Evolutionary conservation across 257 asterid genomes (phyloP).

Genomic region (Nicotiana benthamiana): DNA sequence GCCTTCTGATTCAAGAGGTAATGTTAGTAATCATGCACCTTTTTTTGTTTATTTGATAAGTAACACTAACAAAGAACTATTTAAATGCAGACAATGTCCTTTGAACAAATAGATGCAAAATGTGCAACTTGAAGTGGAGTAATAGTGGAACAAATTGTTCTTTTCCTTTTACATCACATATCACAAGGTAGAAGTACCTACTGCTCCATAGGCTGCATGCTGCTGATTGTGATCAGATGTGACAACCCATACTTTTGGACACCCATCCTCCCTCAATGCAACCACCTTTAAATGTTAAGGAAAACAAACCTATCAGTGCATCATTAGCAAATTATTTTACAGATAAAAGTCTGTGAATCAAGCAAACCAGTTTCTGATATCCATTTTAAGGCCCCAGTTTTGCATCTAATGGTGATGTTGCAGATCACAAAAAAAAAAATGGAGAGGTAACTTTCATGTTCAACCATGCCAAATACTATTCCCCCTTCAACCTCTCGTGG

Average conservation of each 20-base stretch:
- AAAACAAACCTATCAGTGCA: slow-evolving; percentile 3
- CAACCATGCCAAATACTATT: neutral
- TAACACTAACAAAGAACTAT: neutral
- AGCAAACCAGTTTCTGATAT: neutral
- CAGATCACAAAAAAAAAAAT: neutral
- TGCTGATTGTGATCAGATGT: slow-evolving; percentile 85
- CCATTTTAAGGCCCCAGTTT: neutral
- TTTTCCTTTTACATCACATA: neutral
- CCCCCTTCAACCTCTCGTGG: neutral
- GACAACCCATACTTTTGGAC: slow-evolving; percentile 97
- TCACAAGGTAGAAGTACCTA: slow-evolving; percentile 29
- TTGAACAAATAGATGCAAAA: neutral
- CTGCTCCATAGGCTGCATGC: slow-evolving; percentile 89
- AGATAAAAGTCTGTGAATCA: neutral
- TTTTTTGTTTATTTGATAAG: neutral
- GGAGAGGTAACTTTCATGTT: slow-evolving; percentile 1
- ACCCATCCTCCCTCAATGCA: slow-evolving; percentile 86
- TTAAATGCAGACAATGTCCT: neutral
- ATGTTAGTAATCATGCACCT: neutral
- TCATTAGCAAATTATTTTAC: neutral
- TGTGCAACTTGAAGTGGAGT: neutral
- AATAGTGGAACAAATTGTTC: neutral
- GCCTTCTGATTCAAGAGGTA: neutral
- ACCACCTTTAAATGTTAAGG: slow-evolving; percentile 45
- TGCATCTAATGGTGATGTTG: neutral